Base-by-base conservation (phyloP, 495 filamentous ascomycete genomes). In the Aspergillus campestris region DNA sequence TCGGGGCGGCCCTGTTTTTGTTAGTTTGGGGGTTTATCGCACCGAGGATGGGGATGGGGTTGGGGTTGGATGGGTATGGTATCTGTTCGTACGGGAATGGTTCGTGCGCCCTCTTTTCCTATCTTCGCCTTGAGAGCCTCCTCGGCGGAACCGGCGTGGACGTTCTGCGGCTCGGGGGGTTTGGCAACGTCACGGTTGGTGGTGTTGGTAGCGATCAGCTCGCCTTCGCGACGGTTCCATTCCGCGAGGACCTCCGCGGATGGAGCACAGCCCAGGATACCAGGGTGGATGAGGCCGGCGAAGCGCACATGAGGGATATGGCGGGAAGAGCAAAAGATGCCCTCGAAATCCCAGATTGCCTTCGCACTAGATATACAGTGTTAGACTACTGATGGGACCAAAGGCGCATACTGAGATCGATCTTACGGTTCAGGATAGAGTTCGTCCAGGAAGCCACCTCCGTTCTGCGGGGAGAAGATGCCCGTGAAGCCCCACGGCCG, bases 331-430 rank as follows among this genome's bases (percentile, higher is more conserved):
- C 87, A 92, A 67, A 84, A 89, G 56, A 97, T 95, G 47, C 91
- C 91, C 57, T 95, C 89, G 50, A 97, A 95, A 58, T 95, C 91
- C 90, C 91, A 97, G 57, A 97, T 95, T 0, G 91, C 91, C 58
- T 92, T 92, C 11, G 87, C 88, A n/a, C 82, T 85, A 32, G 34
- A 12, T 1, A 41, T 1, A 18, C 13, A 27, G 34, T 27, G 18
- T 24, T 24, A 24, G 18, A 1, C 4, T 1, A 24, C 18, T 24
- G 18, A n/a, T 24, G 4, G 18, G 18, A n/a, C 18, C 18, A 24
- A 24, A 4, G 4, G 18, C 18, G 18, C 18, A 24, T 24, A 24
- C 4, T 4, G 4, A 24, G 18, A 24, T 24, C 18, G 18, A 24
- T 24, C 75, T 14, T 66, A 84, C 80, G 87, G 77, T 7, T 88